Base-by-base conservation (phyloP, 2,329 filamentous ascomycete genomes). In the Bimuria novae-zelandiae region DNA sequence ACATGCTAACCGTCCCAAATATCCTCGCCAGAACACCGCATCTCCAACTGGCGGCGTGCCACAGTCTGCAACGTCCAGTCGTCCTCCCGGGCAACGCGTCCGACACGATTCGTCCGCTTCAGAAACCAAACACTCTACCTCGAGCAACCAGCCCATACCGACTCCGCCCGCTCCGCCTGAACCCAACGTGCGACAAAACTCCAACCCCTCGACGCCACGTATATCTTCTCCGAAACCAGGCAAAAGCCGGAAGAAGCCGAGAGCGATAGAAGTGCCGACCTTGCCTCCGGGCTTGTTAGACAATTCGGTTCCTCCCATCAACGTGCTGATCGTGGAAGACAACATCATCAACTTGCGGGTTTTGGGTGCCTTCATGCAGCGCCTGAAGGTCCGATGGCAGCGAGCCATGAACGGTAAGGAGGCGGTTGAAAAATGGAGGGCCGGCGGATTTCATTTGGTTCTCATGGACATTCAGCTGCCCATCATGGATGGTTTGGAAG, bases 381-480 rank as follows among this genome's bases (percentile, higher is more conserved):
- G 92, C 43, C 81, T 99, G 44, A 97, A 96, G 69, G 94, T 99
- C 6, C 85, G 94, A 29, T 97, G 93, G 92, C 89, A 94, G 74
- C 95, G 91, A n/a, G 94, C 94, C 32, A 91, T 95, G 82, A 96
- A 97, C 71, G 94, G 94, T 21, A 86, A 88, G 59, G 93, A 97
- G 60, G 94, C 94, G 1, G 92, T 97, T 23, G 88, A 84, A 55
- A 97, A 96, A 76, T 99, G 94, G 93, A 87, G 90, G 50, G 82
- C 83, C 4, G 94, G 94, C 30, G 94, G 94, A 0, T 97, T 96
- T 69, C 94, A 99, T 76, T 77, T 99, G 59, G 94, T 99, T 14
- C 79, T 99, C 49, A 99, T 99, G 94, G 94, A 99, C 72, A 97
- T 99, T 61, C 94, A 97, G 71, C 81, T 99, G 52, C 94, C 94